Percentiles rank a stretch among this genome's conserved stretches.
These are phyloP conservation scores for Batrachochytrium dendrobatidis DNA, from an alignment of 371 early-diverging fungal genomes.

Conservation along the genomic window DNA sequence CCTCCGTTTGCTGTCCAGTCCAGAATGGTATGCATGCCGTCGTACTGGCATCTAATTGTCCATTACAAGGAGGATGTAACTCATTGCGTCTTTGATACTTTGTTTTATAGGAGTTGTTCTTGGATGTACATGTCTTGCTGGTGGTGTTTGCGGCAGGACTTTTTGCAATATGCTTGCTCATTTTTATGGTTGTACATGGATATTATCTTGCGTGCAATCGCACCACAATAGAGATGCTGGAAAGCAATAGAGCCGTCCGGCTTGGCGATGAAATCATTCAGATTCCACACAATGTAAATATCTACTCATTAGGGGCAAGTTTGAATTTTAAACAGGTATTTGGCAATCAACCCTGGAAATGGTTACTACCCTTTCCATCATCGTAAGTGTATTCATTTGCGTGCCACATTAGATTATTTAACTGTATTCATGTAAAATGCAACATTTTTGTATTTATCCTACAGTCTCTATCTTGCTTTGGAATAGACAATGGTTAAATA, in stretches of 20 bases:
- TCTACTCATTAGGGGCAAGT: constrained; percentile 52
- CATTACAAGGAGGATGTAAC: not conserved
- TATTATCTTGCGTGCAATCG: constrained; percentile 48
- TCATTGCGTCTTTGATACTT: not conserved
- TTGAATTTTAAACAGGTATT: constrained; percentile 53
- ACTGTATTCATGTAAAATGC: no score
- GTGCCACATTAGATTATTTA: no score
- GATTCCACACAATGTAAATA: constrained; percentile 41
- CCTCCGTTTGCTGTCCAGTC: not conserved
- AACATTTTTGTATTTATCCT: not conserved
- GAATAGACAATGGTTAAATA: no score
- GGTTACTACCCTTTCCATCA: constrained; percentile 53
- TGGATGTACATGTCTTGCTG: constrained; percentile 34
- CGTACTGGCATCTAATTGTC: not conserved
- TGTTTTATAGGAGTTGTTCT: constrained; percentile 4
- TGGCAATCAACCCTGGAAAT: constrained; percentile 40
- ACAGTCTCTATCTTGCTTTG: no score
- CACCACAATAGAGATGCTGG: constrained; percentile 62
- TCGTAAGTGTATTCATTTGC: constrained; percentile 33
- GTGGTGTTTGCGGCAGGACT: constrained; percentile 48
- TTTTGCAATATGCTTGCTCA: constrained; percentile 52
- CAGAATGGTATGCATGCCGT: constrained; percentile 6
- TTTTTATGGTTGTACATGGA: constrained; percentile 51
- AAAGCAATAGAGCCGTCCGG: constrained; percentile 28
- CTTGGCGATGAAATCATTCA: constrained; percentile 7